Percentiles rank a stretch among this genome's conserved stretches.
Conservation (phyloP, 108 stramenopile genomes). For the Discostella pseudostelligera region DNA sequence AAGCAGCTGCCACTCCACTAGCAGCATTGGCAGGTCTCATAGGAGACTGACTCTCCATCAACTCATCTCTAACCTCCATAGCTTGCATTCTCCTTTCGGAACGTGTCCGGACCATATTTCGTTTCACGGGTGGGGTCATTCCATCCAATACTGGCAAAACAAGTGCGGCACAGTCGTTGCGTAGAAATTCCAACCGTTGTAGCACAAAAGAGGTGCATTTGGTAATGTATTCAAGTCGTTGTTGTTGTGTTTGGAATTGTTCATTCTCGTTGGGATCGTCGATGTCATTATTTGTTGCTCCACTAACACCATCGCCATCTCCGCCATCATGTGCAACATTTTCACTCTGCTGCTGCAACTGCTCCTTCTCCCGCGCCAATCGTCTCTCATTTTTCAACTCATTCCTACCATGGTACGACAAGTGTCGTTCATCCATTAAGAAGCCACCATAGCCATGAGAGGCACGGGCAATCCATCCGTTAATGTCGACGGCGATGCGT, state of each 20-base stretch:
- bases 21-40: no score
- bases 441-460: slow-evolving; percentile 52
- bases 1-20: background rate
- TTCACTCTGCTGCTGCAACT: slow-evolving; percentile 5
- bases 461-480: slow-evolving; percentile 68
- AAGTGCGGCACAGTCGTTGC: slow-evolving; percentile 42
- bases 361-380: slow-evolving; percentile 5
- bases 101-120: slow-evolving; percentile 21
- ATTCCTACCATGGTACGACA: slow-evolving; percentile 72
- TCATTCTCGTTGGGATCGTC: slow-evolving; percentile 17
- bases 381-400: slow-evolving; percentile 30
- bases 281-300: slow-evolving; percentile 9
- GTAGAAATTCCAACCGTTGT: slow-evolving; percentile 46
- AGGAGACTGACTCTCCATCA: no score
- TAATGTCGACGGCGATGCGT: slow-evolving; percentile 73
- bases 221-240: slow-evolving; percentile 41
- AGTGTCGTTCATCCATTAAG: slow-evolving; percentile 71
- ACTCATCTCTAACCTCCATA: slow-evolving; percentile 24
- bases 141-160: slow-evolving; percentile 82
- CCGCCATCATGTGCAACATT: background rate
- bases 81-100: slow-evolving; percentile 22
- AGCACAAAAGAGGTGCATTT: slow-evolving; percentile 54
- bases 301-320: background rate
- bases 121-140: slow-evolving; percentile 69
- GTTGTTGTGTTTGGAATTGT: slow-evolving; percentile 8